These are phyloP conservation scores for Hyaloscypha finlandica DNA, from an alignment of 495 filamentous ascomycete genomes.

Conservation along the genomic window DNA sequence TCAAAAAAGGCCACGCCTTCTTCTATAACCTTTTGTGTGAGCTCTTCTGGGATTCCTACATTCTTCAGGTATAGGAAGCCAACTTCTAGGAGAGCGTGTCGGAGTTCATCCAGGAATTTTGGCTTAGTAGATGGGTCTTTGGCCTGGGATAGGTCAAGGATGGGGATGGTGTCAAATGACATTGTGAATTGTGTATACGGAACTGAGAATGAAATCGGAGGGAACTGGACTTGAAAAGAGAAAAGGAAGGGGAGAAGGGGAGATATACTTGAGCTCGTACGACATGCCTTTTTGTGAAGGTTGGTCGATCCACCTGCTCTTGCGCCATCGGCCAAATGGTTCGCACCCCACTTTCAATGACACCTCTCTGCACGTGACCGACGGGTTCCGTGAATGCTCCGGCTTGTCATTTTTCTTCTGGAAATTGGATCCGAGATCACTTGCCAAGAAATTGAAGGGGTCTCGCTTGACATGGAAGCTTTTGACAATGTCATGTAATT, in stretches of 20 bases:
- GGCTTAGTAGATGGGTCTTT: slow-evolving; percentile 68
- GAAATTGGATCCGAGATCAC: not conserved
- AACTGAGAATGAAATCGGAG: not conserved
- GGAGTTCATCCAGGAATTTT: slow-evolving; percentile 69
- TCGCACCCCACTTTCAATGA: not conserved
- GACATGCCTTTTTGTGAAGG: not conserved
- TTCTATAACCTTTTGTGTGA: slow-evolving; percentile 67
- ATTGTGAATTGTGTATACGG: slow-evolving; percentile 15
- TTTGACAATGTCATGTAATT: slow-evolving; percentile 10
- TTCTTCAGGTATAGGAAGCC: slow-evolving; percentile 93
- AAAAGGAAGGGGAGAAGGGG: too few species aligned
- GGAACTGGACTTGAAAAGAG: too few species aligned
- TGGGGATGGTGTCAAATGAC: slow-evolving; percentile 74
- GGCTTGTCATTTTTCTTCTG: not conserved
- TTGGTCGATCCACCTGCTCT: not conserved
- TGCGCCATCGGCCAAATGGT: not conserved
- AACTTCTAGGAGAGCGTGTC: slow-evolving; percentile 81
- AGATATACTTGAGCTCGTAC: not conserved
- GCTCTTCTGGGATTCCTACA: slow-evolving; percentile 67
- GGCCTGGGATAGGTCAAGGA: slow-evolving; percentile 75
- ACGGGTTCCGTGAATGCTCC: too few species aligned
- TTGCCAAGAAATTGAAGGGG: not conserved
- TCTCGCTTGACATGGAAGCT: not conserved
- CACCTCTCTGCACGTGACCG: not conserved
- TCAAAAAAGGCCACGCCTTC: slow-evolving; percentile 79